Conservation (phyloP, 345 rosid species). For the Punica granatum region DNA sequence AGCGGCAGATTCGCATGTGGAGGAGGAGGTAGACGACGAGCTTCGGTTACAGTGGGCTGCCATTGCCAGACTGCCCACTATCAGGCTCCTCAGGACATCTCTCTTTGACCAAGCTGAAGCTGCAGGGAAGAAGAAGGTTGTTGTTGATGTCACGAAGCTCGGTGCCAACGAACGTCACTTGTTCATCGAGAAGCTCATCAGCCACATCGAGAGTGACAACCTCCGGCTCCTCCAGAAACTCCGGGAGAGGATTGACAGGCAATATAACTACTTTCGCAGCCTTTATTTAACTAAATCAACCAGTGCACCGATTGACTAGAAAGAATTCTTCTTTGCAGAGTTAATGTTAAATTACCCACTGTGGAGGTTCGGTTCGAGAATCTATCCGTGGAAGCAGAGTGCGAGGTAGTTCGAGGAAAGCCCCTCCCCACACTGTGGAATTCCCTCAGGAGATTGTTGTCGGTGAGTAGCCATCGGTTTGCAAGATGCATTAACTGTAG, state of each 20-base stretch:
- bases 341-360: constrained; percentile 8
- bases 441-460: neutral
- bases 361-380: constrained; percentile 12
- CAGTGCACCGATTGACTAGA: no score
- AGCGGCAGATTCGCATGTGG: neutral
- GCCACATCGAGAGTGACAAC: constrained; percentile 21
- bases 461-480: neutral
- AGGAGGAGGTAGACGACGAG: constrained; percentile 8
- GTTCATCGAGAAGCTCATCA: constrained; percentile 23
- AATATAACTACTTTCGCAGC: neutral
- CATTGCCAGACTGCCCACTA: constrained; percentile 17
- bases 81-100: constrained; percentile 9
- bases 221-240: constrained; percentile 16
- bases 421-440: constrained; percentile 9
- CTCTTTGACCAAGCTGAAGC: constrained; percentile 4
- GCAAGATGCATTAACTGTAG: no score
- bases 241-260: constrained; percentile 20
- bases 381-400: constrained; percentile 5
- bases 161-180: constrained; percentile 13
- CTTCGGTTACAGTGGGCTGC: constrained; percentile 16
- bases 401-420: constrained; percentile 4
- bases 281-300: neutral
- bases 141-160: constrained; percentile 19
- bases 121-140: constrained; percentile 1
- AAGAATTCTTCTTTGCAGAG: neutral